Evolutionary conservation across 768 basidiomycete species (phyloP).

Genomic region (Trametes gibbosa): DNA sequence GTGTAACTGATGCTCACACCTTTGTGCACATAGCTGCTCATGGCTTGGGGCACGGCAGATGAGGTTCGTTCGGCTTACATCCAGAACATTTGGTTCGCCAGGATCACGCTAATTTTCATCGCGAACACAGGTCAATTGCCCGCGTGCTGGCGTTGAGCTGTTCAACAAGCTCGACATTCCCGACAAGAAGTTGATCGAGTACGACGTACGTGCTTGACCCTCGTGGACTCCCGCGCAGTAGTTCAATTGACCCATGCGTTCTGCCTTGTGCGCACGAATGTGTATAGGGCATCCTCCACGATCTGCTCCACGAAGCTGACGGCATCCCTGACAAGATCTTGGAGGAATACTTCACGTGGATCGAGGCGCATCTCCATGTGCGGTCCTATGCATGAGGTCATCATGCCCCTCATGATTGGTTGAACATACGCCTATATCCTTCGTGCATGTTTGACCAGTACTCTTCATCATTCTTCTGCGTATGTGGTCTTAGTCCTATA

Average conservation of each 20-base stretch:
- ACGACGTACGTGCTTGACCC: constrained; percentile 26
- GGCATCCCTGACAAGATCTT: constrained; percentile 56
- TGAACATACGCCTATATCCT: no score
- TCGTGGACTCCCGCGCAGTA: background rate
- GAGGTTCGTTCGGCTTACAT: background rate
- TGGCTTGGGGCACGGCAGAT: constrained; percentile 7
- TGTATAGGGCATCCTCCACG: constrained; percentile 60
- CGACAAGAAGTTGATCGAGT: constrained; percentile 48
- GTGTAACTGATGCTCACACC: background rate
- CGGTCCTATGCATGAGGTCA: background rate
- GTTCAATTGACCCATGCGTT: no score
- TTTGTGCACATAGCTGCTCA: background rate
- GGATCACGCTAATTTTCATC: background rate
- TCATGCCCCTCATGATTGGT: no score
- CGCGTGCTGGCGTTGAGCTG: constrained; percentile 50
- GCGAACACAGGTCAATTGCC: constrained; percentile 46
- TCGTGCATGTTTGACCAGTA: no score
- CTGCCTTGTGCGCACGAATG: background rate
- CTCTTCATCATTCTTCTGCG: no score
- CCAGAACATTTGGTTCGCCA: background rate
- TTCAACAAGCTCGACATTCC: constrained; percentile 44
- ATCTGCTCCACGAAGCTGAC: constrained; percentile 69
- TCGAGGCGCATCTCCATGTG: constrained; percentile 24
- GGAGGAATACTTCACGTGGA: constrained; percentile 52
- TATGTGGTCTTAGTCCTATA: no score